Evolutionary conservation across 495 filamentous ascomycete genomes (phyloP), one percentile per base, ranked within the genome.

Genomic region (Astrocystis sublimbata): DNA sequence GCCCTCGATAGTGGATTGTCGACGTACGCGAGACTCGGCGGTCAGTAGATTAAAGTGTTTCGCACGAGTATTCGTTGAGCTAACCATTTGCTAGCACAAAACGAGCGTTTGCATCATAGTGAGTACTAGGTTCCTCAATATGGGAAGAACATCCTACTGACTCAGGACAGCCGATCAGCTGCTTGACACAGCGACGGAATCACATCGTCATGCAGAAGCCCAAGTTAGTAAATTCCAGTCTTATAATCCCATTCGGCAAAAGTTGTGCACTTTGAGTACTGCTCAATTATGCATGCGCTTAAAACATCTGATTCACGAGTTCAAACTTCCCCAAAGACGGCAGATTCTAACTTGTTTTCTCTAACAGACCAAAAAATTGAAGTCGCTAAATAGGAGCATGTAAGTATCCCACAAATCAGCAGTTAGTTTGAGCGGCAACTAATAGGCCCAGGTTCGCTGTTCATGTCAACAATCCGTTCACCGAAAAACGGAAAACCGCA

Each of bases 401-500:
- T n/a, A n/a, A n/a, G n/a, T n/a, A n/a, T n/a, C n/a, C n/a, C n/a
- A n/a, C n/a, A n/a, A n/a, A n/a, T n/a, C n/a, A n/a, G n/a, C n/a
- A n/a, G n/a, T n/a, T n/a, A n/a, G n/a, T n/a, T n/a, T n/a, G n/a
- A 24, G 58, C 45, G 10, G 6, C 24, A 12, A 76, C 88, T 7
- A 96, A 93, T 68, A 82, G 86, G 65, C 89, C 85, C 75, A 93
- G 96, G 92, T 93, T 94, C 63, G 88, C 88, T 2, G 80, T 91
- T 19, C 88, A 91, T 61, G 84, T 92, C 13, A 80, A 78, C 17
- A 93, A 92, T 65, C 89, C 89, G 0, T 89, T 92, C 64, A 91
- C 87, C 2, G 79, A 78, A 38, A 77, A 80, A 19, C 77, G 77
- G 49, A 81, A 86, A 21, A 80, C 77, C 4, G 78, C 81, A 21